phyloP scores from a whole-genome alignment of 305 asterid genomes.

The Solanum hybrid region DNA sequence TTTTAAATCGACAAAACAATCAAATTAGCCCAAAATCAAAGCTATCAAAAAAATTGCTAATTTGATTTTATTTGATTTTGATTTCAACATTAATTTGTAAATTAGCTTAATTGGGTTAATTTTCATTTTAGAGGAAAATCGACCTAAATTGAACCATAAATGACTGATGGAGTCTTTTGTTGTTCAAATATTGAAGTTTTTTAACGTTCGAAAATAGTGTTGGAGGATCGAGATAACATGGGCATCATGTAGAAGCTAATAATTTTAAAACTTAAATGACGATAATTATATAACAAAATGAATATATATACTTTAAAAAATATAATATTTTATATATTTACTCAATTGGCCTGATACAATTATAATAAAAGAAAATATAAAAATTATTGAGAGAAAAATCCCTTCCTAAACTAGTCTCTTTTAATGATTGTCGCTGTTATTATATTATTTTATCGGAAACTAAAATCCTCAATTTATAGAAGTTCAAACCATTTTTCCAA shows the following conservation, averaged over 20 bases:
- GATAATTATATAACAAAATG: too few relatives aligned
- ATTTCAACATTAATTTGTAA: not conserved
- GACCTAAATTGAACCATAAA: not conserved
- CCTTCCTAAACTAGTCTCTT: not conserved
- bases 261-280: too few relatives aligned
- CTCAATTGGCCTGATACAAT: not conserved
- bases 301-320: too few relatives aligned
- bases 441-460: too few relatives aligned
- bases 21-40: not conserved
- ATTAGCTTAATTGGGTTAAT: too few relatives aligned
- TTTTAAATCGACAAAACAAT: not conserved
- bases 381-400: not conserved
- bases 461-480: not conserved
- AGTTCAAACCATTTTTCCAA: not conserved
- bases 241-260: too few relatives aligned
- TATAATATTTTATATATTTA: too few relatives aligned
- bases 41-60: too few relatives aligned
- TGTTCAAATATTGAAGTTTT: not conserved
- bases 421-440: not conserved
- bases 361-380: too few relatives aligned
- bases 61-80: too few relatives aligned
- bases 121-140: not conserved
- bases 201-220: too few relatives aligned
- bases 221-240: not conserved
- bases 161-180: not conserved